These are phyloP conservation scores for Acacia pycnantha DNA, from an alignment of 331 rosid species.

Conservation along the genomic window DNA sequence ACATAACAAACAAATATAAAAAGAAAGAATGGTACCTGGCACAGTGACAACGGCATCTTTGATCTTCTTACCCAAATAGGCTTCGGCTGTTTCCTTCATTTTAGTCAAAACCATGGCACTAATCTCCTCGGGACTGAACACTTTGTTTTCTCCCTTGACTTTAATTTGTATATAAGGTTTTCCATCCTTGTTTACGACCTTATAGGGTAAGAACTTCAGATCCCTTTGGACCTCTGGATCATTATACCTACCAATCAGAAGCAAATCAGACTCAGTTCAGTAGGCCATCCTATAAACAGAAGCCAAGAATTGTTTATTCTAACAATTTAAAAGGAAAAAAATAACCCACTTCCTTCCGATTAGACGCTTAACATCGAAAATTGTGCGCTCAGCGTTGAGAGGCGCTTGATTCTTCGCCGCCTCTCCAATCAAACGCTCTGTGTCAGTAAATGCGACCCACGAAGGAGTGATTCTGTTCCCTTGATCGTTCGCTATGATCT, in stretches of 20 bases:
- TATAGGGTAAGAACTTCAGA: constrained; percentile 49
- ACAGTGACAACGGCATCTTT: constrained; percentile 57
- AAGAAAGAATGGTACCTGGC: constrained; percentile 42
- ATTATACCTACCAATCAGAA: constrained; percentile 37
- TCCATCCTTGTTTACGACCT: constrained; percentile 53
- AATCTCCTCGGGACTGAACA: constrained; percentile 65
- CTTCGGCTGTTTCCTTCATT: constrained; percentile 66
- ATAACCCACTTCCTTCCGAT: constrained; percentile 53
- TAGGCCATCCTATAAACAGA: background rate
- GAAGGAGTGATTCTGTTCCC: constrained; percentile 67
- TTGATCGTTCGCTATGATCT: constrained; percentile 62
- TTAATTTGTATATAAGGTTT: constrained; percentile 55
- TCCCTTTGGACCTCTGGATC: constrained; percentile 61
- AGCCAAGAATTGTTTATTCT: background rate
- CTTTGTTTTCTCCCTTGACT: constrained; percentile 55
- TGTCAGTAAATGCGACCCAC: constrained; percentile 62
- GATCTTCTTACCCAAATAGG: constrained; percentile 52
- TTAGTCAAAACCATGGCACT: constrained; percentile 56
- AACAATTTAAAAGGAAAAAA: background rate
- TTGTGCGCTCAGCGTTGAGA: constrained; percentile 51
- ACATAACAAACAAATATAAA: background rate
- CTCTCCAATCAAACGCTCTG: constrained; percentile 62
- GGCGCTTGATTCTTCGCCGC: constrained; percentile 69
- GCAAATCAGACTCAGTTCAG: background rate
- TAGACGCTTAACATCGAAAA: constrained; percentile 53